Evolutionary conservation across 2,329 filamentous ascomycete species (phyloP), one percentile per base, ranked within the genome.

Genomic region (Pseudocercospora cruenta): DNA sequence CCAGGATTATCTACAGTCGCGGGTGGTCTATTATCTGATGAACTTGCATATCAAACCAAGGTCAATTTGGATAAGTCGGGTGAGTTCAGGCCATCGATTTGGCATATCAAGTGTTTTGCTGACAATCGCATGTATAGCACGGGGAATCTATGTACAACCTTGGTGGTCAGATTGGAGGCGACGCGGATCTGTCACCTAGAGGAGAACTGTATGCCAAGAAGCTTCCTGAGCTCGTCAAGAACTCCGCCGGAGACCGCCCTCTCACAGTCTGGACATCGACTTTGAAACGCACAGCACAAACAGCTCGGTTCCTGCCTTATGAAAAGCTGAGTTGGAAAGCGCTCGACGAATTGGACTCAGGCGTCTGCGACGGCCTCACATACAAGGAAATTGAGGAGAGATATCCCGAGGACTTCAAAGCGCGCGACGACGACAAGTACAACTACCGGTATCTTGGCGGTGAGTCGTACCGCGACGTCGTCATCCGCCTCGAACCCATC

Each of bases 241-340:
- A 94, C 77, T 97, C 93, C 14, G 93, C 96, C 14, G 91, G 94
- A 69, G 93, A 96, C 58, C 83, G 84, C 60, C 86, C 87, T 69
- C 82, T 92, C 16, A 91, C 89, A 4, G 88, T 92, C 66, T 92
- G 90, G 90, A 92, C 90, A 1, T 91, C 90, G 1, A 92, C 90
- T 0, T 81, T 92, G 43, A 88, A 88, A 78, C 91, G 95, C 66
- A 99, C 95, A 14, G 97, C 96, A 73, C 91, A 95, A 70, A 98
- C 94, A 0, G 91, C 94, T 14, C 90, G 91, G 59, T 92, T 92
- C 80, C 87, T 99, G 1, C 90, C 91, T 67, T 97, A 94, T 80
- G 94, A 97, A 78, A 96, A 97, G 79, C 86, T 99, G 14, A 93
- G 97, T 80, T 99, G 95, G 95, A 99, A 99, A 82, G 95, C 95